phyloP scores from a whole-genome alignment of 768 basidiomycete species.

The Gymnopilus junonius region DNA sequence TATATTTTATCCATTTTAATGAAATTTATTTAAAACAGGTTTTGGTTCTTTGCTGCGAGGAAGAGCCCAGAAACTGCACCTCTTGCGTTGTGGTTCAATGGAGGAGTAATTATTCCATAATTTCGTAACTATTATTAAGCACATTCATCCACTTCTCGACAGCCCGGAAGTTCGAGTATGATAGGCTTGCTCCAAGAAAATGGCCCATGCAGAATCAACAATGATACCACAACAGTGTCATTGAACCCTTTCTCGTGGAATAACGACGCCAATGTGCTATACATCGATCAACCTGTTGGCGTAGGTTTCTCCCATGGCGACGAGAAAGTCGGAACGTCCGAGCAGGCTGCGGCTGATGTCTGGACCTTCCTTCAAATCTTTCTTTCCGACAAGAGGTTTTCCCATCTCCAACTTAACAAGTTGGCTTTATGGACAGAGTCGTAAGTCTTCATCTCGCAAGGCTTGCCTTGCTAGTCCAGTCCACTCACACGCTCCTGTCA shows the following conservation, averaged over 20 bases:
- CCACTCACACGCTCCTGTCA: not conserved
- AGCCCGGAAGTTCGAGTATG: conserved; percentile 62
- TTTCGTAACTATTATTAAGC: not conserved
- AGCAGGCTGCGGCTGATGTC: conserved; percentile 56
- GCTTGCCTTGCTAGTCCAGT: not conserved
- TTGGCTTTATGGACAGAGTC: conserved; percentile 71
- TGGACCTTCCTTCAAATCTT: conserved; percentile 73
- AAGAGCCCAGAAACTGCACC: conserved; percentile 63
- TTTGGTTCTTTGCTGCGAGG: conserved; percentile 71
- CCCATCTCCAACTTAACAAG: conserved; percentile 45
- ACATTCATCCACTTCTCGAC: not conserved
- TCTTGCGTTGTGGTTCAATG: conserved; percentile 71
- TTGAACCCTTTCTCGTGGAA: conserved; percentile 65
- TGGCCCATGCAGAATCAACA: conserved; percentile 73
- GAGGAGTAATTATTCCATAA: conserved; percentile 43
- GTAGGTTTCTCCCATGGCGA: conserved; percentile 66
- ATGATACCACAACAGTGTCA: conserved; percentile 51
- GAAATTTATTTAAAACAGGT: conserved; percentile 41
- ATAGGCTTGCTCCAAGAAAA: conserved; percentile 77
- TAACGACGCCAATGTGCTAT: conserved; percentile 58
- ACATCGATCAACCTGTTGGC: conserved; percentile 69
- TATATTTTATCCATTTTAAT: not conserved
- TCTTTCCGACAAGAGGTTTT: conserved; percentile 56
- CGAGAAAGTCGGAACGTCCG: conserved; percentile 51
- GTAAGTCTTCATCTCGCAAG: conserved; percentile 25